These are phyloP conservation scores for Colletotrichum tanaceti DNA, from an alignment of 2,329 filamentous ascomycete genomes.

Conservation along the genomic window DNA sequence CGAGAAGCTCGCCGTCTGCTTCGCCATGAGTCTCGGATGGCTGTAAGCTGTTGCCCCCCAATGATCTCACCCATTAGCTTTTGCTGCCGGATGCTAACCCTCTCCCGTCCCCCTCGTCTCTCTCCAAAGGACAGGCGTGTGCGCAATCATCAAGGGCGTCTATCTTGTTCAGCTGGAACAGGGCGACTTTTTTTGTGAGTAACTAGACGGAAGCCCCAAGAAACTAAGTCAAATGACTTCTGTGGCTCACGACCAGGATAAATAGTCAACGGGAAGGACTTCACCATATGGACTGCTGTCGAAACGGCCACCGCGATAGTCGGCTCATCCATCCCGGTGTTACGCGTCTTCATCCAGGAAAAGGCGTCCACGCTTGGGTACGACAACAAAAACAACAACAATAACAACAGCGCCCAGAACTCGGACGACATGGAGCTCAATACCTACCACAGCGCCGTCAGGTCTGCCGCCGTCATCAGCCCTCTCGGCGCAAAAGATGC, in stretches of 20 bases:
- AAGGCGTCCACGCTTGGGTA: slow-evolving; percentile 33
- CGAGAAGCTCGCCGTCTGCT: slow-evolving; percentile 47
- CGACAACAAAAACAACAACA: slow-evolving; percentile 10
- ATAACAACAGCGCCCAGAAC: slow-evolving; percentile 8
- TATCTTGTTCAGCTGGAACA: slow-evolving; percentile 33
- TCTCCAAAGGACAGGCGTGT: slow-evolving; percentile 23
- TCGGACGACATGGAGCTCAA: slow-evolving; percentile 22
- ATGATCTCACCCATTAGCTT: no score
- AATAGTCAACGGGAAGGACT: slow-evolving; percentile 40
- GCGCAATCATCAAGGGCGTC: slow-evolving; percentile 28
- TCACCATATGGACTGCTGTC: slow-evolving; percentile 47
- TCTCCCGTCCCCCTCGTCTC: no score
- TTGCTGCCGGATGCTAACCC: background rate
- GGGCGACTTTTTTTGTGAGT: slow-evolving; percentile 29
- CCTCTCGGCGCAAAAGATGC: background rate
- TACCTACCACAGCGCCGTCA: slow-evolving; percentile 9
- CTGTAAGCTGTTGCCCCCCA: no score
- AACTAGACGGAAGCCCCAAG: accelerated
- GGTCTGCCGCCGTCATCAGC: background rate
- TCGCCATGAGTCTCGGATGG: slow-evolving; percentile 44
- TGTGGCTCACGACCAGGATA: background rate
- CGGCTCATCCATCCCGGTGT: slow-evolving; percentile 49
- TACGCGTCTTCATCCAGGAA: slow-evolving; percentile 46
- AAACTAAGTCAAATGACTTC: background rate
- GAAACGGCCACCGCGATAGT: slow-evolving; percentile 47